These are phyloP conservation scores for Xylariaceae sp. DNA, from an alignment of 2,329 filamentous ascomycete species.

Conservation along the genomic window DNA sequence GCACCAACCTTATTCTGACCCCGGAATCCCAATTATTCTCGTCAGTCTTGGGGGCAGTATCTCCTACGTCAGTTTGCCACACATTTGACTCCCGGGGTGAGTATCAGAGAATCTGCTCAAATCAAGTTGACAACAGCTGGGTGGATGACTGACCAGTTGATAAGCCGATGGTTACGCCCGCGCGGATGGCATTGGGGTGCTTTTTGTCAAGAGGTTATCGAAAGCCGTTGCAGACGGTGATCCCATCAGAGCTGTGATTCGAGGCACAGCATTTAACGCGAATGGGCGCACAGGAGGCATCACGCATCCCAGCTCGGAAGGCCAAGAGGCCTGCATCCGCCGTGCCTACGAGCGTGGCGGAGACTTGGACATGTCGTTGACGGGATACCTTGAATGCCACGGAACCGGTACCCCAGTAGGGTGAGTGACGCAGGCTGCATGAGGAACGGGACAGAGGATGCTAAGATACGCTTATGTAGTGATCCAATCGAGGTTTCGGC, in stretches of 20 bases:
- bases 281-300: constrained; percentile 14
- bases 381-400: constrained; percentile 16
- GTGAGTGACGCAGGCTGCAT: not conserved
- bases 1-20: constrained; percentile 23
- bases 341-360: constrained; percentile 16
- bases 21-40: constrained; percentile 18
- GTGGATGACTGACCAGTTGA: not conserved
- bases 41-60: constrained; percentile 15
- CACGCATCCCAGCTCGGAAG: constrained; percentile 11
- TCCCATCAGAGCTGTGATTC: constrained; percentile 19
- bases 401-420: constrained; percentile 37
- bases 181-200: constrained; percentile 13
- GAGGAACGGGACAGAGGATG: too few relatives aligned
- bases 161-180: constrained; percentile 21
- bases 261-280: constrained; percentile 18
- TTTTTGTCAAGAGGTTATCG: constrained; percentile 17
- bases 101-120: not conserved
- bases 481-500: constrained; percentile 31
- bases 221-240: constrained; percentile 9
- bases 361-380: constrained; percentile 5
- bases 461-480: constrained; percentile 13
- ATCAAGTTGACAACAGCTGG: not conserved
- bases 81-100: constrained; percentile 14
- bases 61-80: constrained; percentile 10
- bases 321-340: constrained; percentile 19